Base-by-base conservation (phyloP, 176 grass and related monocot genomes). In the Puya raimondii region DNA sequence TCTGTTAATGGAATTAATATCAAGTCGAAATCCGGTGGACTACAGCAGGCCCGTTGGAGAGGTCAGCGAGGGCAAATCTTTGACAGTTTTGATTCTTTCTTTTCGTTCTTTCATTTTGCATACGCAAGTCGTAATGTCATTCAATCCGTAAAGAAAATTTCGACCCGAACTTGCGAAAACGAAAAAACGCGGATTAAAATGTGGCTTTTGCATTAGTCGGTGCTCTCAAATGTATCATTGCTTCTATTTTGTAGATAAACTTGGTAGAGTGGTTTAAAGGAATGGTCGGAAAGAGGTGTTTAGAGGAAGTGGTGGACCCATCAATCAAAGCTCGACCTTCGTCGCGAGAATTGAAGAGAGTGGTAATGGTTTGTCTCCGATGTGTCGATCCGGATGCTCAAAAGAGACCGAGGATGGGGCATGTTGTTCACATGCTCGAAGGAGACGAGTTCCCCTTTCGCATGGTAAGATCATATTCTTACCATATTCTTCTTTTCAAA, bases 21-120 rank as follows among this genome's bases (percentile, higher is more conserved):
- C 95, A 51, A 85, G 87, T 51, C 86, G 90, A 71, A 85, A 93
- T 80, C 95, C 95, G 65, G 91, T 99, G 78, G 95, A 99, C 78
- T 92, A 93, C 33, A 53, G 74, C 18, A 84, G 86, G 33, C 87
- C 89, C 64, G 79, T 78, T 50, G 83, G 86, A 50, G 94, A 99
- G 94, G 94, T 99, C 7, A 12, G 25, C 2, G 25, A 26, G 2
- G 25, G 25, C 25, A 26, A 26, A 26, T 26, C 25, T 26, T 26
- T 26, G 25, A 26, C 25, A 26, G 1, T 26, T 26, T 26, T 26
- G 25, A 26, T 26, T 26, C 25, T 26, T 26, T 26, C 25, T 26
- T 26, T 26, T 26, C 25, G 25, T 2, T 26, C 25, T 26, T 26
- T 26, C 25, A 2, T 26, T 26, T 26, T 26, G 25, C 23, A 23